phyloP scores from a whole-genome alignment of 2,329 filamentous ascomycete species.

The Periconia sp. region DNA sequence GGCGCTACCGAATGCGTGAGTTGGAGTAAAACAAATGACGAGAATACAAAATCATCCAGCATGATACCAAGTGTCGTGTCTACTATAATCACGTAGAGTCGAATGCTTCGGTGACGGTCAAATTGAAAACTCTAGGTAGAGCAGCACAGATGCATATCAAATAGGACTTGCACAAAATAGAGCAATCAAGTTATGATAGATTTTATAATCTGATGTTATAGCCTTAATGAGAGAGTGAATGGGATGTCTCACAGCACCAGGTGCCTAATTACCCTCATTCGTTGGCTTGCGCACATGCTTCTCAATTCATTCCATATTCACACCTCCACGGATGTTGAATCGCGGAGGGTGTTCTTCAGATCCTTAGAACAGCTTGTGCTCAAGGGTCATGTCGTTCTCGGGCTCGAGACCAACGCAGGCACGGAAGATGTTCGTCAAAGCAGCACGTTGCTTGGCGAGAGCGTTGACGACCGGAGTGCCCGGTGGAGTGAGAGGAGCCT shows the following conservation, averaged over 20 bases:
- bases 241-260: neutral
- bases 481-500: slow-evolving; percentile 91
- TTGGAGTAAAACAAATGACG: too few species aligned
- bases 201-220: neutral
- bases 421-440: slow-evolving; percentile 97
- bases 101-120: too few species aligned
- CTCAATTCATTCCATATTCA: too few species aligned
- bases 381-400: slow-evolving; percentile 97
- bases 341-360: too few species aligned
- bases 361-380: slow-evolving; percentile 91
- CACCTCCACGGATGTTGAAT: too few species aligned
- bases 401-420: slow-evolving; percentile 96
- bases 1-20: too few species aligned
- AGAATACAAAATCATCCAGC: too few species aligned
- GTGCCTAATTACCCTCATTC: neutral
- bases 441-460: slow-evolving; percentile 92
- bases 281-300: slow-evolving; percentile 1
- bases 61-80: too few species aligned
- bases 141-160: too few species aligned
- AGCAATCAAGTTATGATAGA: neutral
- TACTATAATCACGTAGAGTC: too few species aligned
- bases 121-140: too few species aligned
- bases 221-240: slow-evolving; percentile 8
- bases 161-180: too few species aligned
- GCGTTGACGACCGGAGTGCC: slow-evolving; percentile 96